These are phyloP conservation scores for Ploettnerulaceae sp. DNA, from an alignment of 2,329 filamentous ascomycete genomes.

Conservation along the genomic window DNA sequence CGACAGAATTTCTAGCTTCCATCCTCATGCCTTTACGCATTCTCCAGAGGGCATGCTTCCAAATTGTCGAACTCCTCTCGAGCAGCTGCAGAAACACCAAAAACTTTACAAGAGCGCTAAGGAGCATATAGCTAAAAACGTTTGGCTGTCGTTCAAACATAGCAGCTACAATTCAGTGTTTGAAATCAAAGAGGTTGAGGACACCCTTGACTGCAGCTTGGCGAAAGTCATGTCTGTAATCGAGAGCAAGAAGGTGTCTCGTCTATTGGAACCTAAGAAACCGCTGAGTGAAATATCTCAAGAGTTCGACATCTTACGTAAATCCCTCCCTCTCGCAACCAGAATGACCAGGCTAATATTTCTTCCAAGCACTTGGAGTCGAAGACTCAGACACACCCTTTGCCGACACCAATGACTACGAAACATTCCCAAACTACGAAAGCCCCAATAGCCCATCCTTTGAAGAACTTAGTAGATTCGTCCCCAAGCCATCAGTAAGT, in stretches of 20 bases:
- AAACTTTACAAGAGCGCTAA: slow-evolving; percentile 27
- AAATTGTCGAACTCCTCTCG: slow-evolving; percentile 21
- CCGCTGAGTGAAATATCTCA: slow-evolving; percentile 13
- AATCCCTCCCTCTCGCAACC: background rate
- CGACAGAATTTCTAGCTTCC: slow-evolving; percentile 37
- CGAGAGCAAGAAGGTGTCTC: slow-evolving; percentile 29
- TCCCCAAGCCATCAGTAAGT: slow-evolving; percentile 28
- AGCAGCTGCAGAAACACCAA: slow-evolving; percentile 28
- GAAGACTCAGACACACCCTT: slow-evolving; percentile 16
- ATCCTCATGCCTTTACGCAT: slow-evolving; percentile 33
- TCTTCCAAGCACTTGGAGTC: slow-evolving; percentile 5
- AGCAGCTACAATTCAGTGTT: slow-evolving; percentile 34
- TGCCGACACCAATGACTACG: slow-evolving; percentile 31
- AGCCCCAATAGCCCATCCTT: slow-evolving; percentile 20
- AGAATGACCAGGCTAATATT: background rate
- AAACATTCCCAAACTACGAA: slow-evolving; percentile 33
- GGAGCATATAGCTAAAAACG: slow-evolving; percentile 30
- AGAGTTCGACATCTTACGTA: slow-evolving; percentile 31
- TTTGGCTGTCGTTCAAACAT: slow-evolving; percentile 30
- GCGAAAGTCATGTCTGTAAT: slow-evolving; percentile 27
- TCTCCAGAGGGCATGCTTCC: slow-evolving; percentile 16
- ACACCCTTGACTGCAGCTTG: slow-evolving; percentile 25
- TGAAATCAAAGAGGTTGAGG: slow-evolving; percentile 30
- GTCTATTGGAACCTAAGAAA: slow-evolving; percentile 23
- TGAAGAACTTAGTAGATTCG: slow-evolving; percentile 25